Base-by-base conservation (phyloP, 2,329 filamentous ascomycete genomes). In the Fusarium pseudograminearum region DNA sequence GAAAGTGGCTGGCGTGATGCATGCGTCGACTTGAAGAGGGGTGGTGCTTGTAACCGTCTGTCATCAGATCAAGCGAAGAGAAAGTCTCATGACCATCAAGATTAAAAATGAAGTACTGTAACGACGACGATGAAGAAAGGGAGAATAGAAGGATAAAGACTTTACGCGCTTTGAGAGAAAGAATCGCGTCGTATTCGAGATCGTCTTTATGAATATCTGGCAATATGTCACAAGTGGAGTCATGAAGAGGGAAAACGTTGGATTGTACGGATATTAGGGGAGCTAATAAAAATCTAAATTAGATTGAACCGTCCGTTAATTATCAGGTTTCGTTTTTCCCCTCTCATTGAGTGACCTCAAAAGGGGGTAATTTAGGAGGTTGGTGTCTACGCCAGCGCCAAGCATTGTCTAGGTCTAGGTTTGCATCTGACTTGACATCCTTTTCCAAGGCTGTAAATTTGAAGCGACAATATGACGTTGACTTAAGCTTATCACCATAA, bases 311-410 rank as follows among this genome's bases (percentile, higher is more conserved):
- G 24, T 26, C 34, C 22, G 30, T 33, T 54, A 20, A 65, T 66
- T 61, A 54, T 65, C 62, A 57, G 60, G 61, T 48, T 61, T 51
- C 34, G 48, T 51, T 28, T 14, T 20, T 60, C 61, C 54, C 62
- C 61, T 65, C 62, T 46, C 15, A 22, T 53, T 47, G 28, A 61
- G 61, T 55, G 36, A 54, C 50, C 41, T 61, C 55, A 24, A 65
- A 60, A 54, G 62, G 62, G 46, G 57, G 53, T 65, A 65, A 65
- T 61, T 65, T 36, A 40, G 62, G 65, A 61, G 62, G 62, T 45
- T 65, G 62, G 61, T 65, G 42, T 61, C 22, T 34, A 44, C 50
- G 45, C 54, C 54, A 65, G 36, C 41, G 53, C 61, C 53, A 65
- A 53, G 54, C n/a, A 38, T 60, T 47, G 62, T 20, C 54, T 47